Percentiles rank a stretch among this genome's conserved stretches.
Conservation (phyloP, 2,329 filamentous ascomycete genomes). For the Magnaporthiopsis rhizophila region DNA sequence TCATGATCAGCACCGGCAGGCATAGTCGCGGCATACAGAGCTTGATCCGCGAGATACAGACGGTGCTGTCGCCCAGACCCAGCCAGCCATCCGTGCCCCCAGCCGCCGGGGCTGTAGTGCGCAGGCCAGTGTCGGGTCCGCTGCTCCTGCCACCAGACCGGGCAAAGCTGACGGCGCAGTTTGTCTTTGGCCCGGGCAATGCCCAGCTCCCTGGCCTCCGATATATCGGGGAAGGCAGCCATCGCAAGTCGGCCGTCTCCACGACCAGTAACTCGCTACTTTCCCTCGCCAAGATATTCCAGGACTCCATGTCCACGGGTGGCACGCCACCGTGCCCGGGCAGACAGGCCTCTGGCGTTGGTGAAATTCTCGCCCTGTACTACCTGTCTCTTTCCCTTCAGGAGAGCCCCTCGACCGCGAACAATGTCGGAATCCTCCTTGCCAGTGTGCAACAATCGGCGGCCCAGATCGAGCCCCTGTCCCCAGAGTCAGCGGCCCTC, state of each 20-base stretch:
- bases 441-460: constrained; percentile 76
- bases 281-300: constrained; percentile 94
- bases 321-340: constrained; percentile 45
- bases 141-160: constrained; percentile 76
- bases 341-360: constrained; percentile 65
- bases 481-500: constrained; percentile 5
- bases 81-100: constrained; percentile 10
- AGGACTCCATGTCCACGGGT: constrained; percentile 83
- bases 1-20: constrained; percentile 76
- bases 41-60: constrained; percentile 71
- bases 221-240: constrained; percentile 60
- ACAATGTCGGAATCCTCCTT: constrained; percentile 96
- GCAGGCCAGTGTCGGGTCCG: constrained; percentile 37
- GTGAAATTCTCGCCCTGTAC: constrained; percentile 89
- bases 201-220: constrained; percentile 70
- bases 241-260: constrained; percentile 73
- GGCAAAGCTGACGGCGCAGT: constrained; percentile 71
- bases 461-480: constrained; percentile 19
- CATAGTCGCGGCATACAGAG: constrained; percentile 62
- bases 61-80: constrained; percentile 49
- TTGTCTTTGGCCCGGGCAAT: constrained; percentile 71
- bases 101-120: constrained; percentile 16
- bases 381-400: constrained; percentile 92
- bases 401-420: constrained; percentile 93
- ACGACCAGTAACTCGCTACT: constrained; percentile 94